These are phyloP conservation scores for Yamadazyma atlantica DNA, from an alignment of 1,139 yeast species.

Conservation along the genomic window DNA sequence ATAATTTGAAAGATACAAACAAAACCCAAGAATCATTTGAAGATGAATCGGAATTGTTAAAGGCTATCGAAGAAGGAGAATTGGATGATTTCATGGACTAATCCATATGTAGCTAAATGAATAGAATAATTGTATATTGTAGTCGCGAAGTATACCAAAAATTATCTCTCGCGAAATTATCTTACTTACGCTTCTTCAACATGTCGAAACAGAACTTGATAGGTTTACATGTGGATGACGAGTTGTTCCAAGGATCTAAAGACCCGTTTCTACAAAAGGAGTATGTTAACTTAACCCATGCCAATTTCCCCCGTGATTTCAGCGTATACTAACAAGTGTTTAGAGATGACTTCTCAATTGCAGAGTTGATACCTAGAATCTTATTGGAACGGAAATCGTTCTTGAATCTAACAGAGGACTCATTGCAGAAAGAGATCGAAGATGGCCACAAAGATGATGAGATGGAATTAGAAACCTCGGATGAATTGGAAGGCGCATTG, in stretches of 20 bases:
- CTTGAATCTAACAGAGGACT: conserved; percentile 55
- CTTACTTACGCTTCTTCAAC: too few species aligned
- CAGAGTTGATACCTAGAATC: conserved; percentile 44
- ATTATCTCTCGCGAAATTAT: too few species aligned
- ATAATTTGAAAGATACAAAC: conserved; percentile 24
- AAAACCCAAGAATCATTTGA: conserved; percentile 35
- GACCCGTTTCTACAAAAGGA: conserved; percentile 44
- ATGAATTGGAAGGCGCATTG: background rate
- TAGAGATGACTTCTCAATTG: conserved; percentile 38
- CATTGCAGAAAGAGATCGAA: conserved; percentile 30
- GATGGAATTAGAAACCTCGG: conserved; percentile 4
- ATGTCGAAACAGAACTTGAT: conserved; percentile 10
- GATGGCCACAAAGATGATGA: conserved; percentile 4
- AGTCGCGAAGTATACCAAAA: too few species aligned
- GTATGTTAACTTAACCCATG: too few species aligned
- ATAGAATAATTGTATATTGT: background rate
- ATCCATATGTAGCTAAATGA: background rate
- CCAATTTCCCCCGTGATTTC: too few species aligned
- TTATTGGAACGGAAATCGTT: conserved; percentile 40
- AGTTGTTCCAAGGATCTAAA: conserved; percentile 25
- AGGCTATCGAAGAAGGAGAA: conserved; percentile 51
- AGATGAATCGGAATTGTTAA: conserved; percentile 45
- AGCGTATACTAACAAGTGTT: conserved; percentile 14
- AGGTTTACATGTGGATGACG: conserved; percentile 14
- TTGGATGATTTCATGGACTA: conserved; percentile 51